phyloP scores from a whole-genome alignment of 225 moss, liverwort and hornwort species.

The Sphagnum contortum region DNA sequence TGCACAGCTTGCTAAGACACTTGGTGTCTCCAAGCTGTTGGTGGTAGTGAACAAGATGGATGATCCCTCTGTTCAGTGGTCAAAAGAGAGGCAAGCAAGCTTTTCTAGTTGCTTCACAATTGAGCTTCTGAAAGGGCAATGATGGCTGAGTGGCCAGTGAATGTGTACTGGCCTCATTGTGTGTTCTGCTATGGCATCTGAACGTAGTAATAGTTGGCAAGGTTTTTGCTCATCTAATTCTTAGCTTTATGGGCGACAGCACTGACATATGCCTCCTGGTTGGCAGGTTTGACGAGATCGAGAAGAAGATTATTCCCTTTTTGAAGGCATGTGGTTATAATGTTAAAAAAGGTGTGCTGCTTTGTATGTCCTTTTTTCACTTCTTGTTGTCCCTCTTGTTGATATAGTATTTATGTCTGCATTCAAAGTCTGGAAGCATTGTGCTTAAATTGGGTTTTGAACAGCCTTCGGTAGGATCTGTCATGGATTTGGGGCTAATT shows the following conservation, averaged over 20 bases:
- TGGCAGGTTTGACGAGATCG: constrained; percentile 83
- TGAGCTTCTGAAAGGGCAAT: too few species aligned
- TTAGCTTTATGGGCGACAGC: too few species aligned
- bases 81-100: constrained; percentile 56
- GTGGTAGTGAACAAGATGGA: constrained; percentile 99
- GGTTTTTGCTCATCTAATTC: too few species aligned
- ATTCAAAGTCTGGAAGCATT: background rate
- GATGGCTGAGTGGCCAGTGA: too few species aligned
- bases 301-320: constrained; percentile 86
- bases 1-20: constrained; percentile 93
- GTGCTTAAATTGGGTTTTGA: too few species aligned
- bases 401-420: background rate
- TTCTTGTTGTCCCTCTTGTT: background rate
- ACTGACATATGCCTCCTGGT: background rate
- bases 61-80: constrained; percentile 81
- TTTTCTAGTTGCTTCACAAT: too few species aligned
- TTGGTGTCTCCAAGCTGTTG: constrained; percentile 91
- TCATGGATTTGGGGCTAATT: too few species aligned
- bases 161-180: background rate
- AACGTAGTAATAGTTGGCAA: too few species aligned
- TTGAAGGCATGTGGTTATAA: constrained; percentile 84
- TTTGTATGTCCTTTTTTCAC: background rate
- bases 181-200: too few species aligned
- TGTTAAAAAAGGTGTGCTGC: constrained; percentile 61
- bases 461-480: too few species aligned